Evolutionary conservation across 257 asterid species (phyloP).

Genomic region (Penstemon eatonii): DNA sequence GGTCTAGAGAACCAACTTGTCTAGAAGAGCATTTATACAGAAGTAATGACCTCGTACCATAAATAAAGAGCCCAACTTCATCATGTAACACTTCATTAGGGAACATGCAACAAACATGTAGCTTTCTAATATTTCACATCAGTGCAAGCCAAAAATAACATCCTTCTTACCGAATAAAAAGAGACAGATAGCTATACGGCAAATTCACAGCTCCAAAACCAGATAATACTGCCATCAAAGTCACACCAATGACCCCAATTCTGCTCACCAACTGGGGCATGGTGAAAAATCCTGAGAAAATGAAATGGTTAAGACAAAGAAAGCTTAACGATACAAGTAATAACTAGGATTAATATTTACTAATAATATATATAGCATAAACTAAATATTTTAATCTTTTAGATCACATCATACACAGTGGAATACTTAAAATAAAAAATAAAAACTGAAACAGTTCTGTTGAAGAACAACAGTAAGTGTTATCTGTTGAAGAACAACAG

Average conservation of each 20-base stretch:
- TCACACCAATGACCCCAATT: conserved; percentile 97
- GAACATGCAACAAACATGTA: conserved; percentile 9
- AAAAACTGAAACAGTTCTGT: conserved; percentile 19
- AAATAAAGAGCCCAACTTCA: neutral
- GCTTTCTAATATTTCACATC: conserved; percentile 19
- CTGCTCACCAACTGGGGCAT: conserved; percentile 95
- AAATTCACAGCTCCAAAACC: conserved; percentile 99
- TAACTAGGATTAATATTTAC: neutral
- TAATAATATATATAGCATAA: conserved; percentile 2
- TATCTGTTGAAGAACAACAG: neutral
- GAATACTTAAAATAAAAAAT: neutral
- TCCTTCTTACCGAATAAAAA: conserved; percentile 81
- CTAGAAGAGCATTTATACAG: conserved; percentile 14
- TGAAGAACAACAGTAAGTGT: neutral
- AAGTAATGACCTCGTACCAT: conserved; percentile 9
- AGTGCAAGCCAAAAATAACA: conserved; percentile 24
- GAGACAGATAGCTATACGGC: conserved; percentile 95
- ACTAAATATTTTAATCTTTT: neutral
- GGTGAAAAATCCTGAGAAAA: conserved; percentile 83
- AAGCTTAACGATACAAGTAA: conserved; percentile 7
- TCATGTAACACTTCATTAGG: neutral
- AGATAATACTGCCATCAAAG: conserved; percentile 92
- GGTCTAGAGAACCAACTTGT: neutral
- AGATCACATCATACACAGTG: neutral
- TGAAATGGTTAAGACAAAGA: conserved; percentile 24